A percentile compares a stretch with the other conserved stretches of the same genome.
Evolutionary conservation across 2,329 filamentous ascomycete genomes (phyloP).

Genomic region (Trichoderma breve): DNA sequence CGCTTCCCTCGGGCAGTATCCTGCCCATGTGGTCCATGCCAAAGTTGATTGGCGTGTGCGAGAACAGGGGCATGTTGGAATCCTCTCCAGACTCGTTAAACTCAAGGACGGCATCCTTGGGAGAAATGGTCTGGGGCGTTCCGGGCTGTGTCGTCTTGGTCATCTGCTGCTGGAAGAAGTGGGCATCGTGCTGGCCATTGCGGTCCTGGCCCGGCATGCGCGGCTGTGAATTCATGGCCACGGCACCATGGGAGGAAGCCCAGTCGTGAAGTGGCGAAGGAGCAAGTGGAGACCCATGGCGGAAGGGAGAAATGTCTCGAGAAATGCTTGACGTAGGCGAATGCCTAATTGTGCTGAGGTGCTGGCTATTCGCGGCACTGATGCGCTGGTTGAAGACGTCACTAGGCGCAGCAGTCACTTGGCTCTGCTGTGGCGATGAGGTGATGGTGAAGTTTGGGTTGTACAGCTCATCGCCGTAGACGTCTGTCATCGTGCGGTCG

Average conservation of each 20-base stretch:
- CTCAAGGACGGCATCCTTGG: constrained; percentile 85
- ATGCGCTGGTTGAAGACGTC: constrained; percentile 72
- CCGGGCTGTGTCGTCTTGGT: constrained; percentile 42
- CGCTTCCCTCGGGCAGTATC: constrained; percentile 25
- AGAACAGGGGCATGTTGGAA: constrained; percentile 66
- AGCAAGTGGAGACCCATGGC: constrained; percentile 75
- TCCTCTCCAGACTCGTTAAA: constrained; percentile 75
- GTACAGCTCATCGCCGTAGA: constrained; percentile 82
- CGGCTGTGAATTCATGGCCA: constrained; percentile 52
- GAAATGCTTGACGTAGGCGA: constrained; percentile 48
- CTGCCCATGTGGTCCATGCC: constrained; percentile 42
- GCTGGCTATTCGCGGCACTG: constrained; percentile 74
- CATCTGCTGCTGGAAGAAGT: constrained; percentile 43
- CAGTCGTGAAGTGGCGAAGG: constrained; percentile 47
- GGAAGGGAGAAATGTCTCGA: constrained; percentile 37
- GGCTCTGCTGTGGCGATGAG: constrained; percentile 48
- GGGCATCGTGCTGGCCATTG: constrained; percentile 53
- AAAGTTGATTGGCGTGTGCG: constrained; percentile 53
- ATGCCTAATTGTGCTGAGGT: constrained; percentile 56
- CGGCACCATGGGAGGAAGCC: constrained; percentile 23
- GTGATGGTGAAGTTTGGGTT: constrained; percentile 65
- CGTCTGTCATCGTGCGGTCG: constrained; percentile 80
- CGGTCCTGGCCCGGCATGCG: constrained; percentile 58
- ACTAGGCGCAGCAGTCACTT: constrained; percentile 48
- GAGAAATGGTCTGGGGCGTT: constrained; percentile 84